Evolutionary conservation across 306 rosid genomes (phyloP).

Genomic region (Sophora flavescens): DNA sequence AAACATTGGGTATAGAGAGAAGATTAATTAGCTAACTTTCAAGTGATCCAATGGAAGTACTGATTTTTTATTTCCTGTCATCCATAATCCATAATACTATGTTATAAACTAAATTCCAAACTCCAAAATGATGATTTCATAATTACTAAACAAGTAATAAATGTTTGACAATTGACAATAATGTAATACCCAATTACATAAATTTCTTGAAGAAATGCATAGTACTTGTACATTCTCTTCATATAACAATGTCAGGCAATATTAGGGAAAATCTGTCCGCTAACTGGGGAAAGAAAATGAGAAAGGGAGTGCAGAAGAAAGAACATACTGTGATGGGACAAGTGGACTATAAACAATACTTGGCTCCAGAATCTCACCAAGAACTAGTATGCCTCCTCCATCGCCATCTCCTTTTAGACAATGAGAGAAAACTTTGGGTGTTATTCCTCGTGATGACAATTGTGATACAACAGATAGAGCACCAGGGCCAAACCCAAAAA

Average conservation of each 20-base stretch:
- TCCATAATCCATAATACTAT: conserved; percentile 20
- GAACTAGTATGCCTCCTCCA: conserved; percentile 98
- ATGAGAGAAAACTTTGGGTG: conserved; percentile 93
- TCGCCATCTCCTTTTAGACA: conserved; percentile 88
- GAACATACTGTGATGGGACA: conserved; percentile 92
- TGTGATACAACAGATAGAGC: conserved; percentile 86
- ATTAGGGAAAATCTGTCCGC: neutral
- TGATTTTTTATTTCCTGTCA: conserved; percentile 23
- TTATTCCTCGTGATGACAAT: conserved; percentile 78
- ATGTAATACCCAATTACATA: neutral
- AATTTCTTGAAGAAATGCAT: conserved; percentile 11
- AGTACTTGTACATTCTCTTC: neutral
- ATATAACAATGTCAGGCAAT: conserved; percentile 10
- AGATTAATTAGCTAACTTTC: neutral
- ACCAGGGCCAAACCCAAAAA: conserved; percentile 95
- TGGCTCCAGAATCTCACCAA: conserved; percentile 98
- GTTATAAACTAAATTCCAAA: conserved; percentile 7
- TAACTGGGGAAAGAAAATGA: conserved; percentile 16
- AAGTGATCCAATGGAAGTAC: conserved; percentile 16
- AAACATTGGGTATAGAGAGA: neutral
- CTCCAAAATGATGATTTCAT: conserved; percentile 3
- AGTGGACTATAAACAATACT: conserved; percentile 92
- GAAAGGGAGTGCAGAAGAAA: conserved; percentile 50
- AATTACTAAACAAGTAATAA: conserved; percentile 6
- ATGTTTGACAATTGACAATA: neutral